A percentile compares a stretch with the other conserved stretches of the same genome.
These are phyloP conservation scores for Vitis riparia DNA, from an alignment of 164 flowering plant species.

Conservation along the genomic window DNA sequence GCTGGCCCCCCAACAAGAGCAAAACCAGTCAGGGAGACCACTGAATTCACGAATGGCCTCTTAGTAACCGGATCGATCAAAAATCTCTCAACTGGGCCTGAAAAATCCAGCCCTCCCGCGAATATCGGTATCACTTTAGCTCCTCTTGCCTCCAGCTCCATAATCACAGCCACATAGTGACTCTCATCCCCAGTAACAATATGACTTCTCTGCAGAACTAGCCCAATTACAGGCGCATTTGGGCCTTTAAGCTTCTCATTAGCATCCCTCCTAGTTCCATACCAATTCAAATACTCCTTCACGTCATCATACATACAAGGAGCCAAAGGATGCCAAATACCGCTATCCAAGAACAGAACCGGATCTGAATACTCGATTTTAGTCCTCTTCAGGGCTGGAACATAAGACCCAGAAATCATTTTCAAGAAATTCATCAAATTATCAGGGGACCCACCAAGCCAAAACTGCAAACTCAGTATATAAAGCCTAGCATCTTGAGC, in stretches of 20 bases:
- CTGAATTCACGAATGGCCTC: slow-evolving; percentile 80
- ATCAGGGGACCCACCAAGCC: slow-evolving; percentile 99
- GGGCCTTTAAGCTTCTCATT: slow-evolving; percentile 71
- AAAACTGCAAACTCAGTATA: slow-evolving; percentile 91
- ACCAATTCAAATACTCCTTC: slow-evolving; percentile 98
- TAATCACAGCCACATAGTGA: slow-evolving; percentile 97
- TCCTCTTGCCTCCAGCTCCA: slow-evolving; percentile 96
- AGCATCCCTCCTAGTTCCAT: slow-evolving; percentile 83
- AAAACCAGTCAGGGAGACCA: slow-evolving; percentile 85
- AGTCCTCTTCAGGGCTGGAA: slow-evolving; percentile 77
- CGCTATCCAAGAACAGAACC: slow-evolving; percentile 84
- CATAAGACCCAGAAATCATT: slow-evolving; percentile 93
- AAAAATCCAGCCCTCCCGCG: slow-evolving; percentile 95
- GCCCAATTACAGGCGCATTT: slow-evolving; percentile 76
- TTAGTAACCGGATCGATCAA: slow-evolving; percentile 75
- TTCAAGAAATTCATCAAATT: slow-evolving; percentile 88
- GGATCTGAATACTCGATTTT: slow-evolving; percentile 89
- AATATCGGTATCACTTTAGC: slow-evolving; percentile 94
- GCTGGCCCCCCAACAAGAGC: slow-evolving; percentile 99
- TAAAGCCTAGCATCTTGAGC: slow-evolving; percentile 97
- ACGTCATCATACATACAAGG: slow-evolving; percentile 98
- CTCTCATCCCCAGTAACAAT: slow-evolving; percentile 98
- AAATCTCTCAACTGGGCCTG: slow-evolving; percentile 87
- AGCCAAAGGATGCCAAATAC: slow-evolving; percentile 98
- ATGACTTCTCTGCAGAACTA: slow-evolving; percentile 86